Evolutionary conservation across 1,139 yeast species (phyloP).

Genomic region (Candida anutae): DNA sequence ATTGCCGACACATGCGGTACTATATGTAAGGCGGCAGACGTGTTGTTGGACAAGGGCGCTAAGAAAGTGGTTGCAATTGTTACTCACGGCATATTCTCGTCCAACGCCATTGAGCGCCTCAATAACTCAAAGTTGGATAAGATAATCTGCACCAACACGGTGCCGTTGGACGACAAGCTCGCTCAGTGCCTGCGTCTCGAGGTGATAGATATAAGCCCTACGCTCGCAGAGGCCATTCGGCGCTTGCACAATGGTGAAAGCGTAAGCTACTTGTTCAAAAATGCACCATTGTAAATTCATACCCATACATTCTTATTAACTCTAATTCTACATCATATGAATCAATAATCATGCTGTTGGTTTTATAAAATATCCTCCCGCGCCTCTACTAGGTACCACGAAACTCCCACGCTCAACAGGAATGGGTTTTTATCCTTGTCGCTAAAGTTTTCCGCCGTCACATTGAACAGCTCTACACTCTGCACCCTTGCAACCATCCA

Average conservation of each 20-base stretch:
- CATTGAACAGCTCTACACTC: slow-evolving; percentile 39
- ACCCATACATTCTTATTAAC: background rate
- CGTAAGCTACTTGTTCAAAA: slow-evolving; percentile 80
- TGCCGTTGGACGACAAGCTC: slow-evolving; percentile 55
- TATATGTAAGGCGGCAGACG: slow-evolving; percentile 67
- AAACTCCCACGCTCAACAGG: slow-evolving; percentile 36
- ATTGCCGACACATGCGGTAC: slow-evolving; percentile 88
- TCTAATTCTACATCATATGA: too few species aligned
- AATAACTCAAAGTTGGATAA: slow-evolving; percentile 49
- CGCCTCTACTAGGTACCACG: slow-evolving; percentile 46
- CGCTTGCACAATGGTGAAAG: slow-evolving; percentile 91
- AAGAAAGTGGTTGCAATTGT: slow-evolving; percentile 68
- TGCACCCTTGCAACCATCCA: slow-evolving; percentile 67
- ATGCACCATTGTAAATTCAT: slow-evolving; percentile 31
- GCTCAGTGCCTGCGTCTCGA: slow-evolving; percentile 48
- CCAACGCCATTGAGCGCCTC: slow-evolving; percentile 58
- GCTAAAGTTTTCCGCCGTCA: slow-evolving; percentile 28
- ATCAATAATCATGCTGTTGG: too few species aligned
- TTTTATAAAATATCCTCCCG: slow-evolving; percentile 19
- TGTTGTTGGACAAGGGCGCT: slow-evolving; percentile 55
- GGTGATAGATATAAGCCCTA: slow-evolving; percentile 64
- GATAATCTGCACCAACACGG: slow-evolving; percentile 69
- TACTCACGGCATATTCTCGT: slow-evolving; percentile 74
- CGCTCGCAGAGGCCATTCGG: slow-evolving; percentile 72
- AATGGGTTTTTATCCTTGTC: slow-evolving; percentile 38